Percentiles rank a stretch among this genome's conserved stretches.
Conservation (phyloP, 2,329 filamentous ascomycete species). For the Exophiala bonariae region DNA sequence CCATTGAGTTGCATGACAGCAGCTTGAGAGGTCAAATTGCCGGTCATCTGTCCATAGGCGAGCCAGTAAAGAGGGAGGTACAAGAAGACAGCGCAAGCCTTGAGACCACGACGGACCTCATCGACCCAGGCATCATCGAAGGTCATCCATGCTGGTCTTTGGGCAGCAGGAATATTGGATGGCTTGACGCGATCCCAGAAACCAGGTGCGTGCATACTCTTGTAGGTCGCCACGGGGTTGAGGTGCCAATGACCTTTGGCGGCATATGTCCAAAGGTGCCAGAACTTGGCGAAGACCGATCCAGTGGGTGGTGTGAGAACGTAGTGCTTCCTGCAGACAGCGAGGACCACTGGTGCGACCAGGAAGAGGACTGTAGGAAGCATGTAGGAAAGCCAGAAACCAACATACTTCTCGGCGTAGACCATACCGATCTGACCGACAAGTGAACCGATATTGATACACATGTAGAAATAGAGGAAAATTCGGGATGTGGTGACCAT, state of each 20-base stretch:
- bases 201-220: slow-evolving; percentile 57
- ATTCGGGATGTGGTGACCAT: slow-evolving; percentile 67
- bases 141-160: slow-evolving; percentile 72
- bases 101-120: slow-evolving; percentile 69
- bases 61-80: slow-evolving; percentile 60
- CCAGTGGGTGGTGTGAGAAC: slow-evolving; percentile 66
- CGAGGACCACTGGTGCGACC: slow-evolving; percentile 61
- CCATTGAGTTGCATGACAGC: slow-evolving; percentile 54
- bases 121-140: slow-evolving; percentile 84
- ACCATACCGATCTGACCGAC: slow-evolving; percentile 64
- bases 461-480: slow-evolving; percentile 70
- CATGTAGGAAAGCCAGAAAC: slow-evolving; percentile 71
- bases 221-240: slow-evolving; percentile 58
- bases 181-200: slow-evolving; percentile 72
- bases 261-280: slow-evolving; percentile 60
- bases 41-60: slow-evolving; percentile 56
- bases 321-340: slow-evolving; percentile 63
- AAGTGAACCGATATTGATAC: slow-evolving; percentile 68
- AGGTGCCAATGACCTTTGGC: slow-evolving; percentile 64
- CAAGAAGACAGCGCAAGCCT: slow-evolving; percentile 69
- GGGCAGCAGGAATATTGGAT: slow-evolving; percentile 57
- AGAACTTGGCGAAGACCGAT: slow-evolving; percentile 68
- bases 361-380: slow-evolving; percentile 68
- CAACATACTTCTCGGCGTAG: slow-evolving; percentile 73
- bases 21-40: slow-evolving; percentile 57